Evolutionary conservation across 345 rosid genomes (phyloP).

Genomic region (Lepidium aucheri): DNA sequence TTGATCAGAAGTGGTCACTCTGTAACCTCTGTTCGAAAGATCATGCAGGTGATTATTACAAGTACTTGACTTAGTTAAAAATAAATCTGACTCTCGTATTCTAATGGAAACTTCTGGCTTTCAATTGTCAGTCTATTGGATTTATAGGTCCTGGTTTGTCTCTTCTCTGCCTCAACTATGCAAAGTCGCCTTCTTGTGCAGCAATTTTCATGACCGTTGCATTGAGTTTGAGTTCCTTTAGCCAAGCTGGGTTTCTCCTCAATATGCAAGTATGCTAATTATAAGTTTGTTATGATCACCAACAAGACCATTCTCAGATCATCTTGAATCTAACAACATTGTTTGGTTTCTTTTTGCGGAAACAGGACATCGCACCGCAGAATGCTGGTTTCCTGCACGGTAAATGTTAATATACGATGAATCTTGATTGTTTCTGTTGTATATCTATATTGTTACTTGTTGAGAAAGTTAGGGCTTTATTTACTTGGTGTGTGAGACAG

Average conservation of each 20-base stretch:
- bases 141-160: constrained; percentile 86
- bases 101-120: background rate
- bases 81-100: background rate
- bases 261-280: constrained; percentile 71
- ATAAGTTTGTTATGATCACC: background rate
- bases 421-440: background rate
- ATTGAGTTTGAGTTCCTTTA: constrained; percentile 85
- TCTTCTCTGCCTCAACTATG: constrained; percentile 69
- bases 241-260: constrained; percentile 98
- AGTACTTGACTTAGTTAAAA: background rate
- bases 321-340: constrained; percentile 5
- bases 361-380: constrained; percentile 93
- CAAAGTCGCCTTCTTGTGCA: constrained; percentile 61
- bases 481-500: constrained; percentile 29
- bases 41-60: constrained; percentile 68
- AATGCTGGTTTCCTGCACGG: constrained; percentile 88
- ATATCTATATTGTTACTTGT: background rate
- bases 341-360: background rate
- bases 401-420: constrained; percentile 10
- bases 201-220: constrained; percentile 58
- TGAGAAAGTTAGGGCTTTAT: background rate
- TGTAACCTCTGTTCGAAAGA: constrained; percentile 65
- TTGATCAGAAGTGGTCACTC: constrained; percentile 70
- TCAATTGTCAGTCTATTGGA: constrained; percentile 55
- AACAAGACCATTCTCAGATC: background rate